phyloP scores from a whole-genome alignment of 176 grass and related monocot species.

The Elymus sibiricus region DNA sequence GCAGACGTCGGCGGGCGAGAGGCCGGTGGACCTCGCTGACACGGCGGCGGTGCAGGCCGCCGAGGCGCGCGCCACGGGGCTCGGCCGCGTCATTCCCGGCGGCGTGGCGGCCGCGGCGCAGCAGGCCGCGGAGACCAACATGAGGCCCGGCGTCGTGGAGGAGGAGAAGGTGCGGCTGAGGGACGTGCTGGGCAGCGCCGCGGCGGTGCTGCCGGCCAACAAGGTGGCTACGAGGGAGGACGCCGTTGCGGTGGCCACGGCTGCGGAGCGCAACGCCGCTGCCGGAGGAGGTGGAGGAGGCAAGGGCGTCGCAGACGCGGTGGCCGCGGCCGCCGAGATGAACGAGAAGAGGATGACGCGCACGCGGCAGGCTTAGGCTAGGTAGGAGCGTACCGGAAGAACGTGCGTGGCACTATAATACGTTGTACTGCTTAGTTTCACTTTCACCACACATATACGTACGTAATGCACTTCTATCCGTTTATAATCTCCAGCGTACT shows the following conservation, averaged over 20 bases:
- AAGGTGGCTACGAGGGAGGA: conserved; percentile 46
- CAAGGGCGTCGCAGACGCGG: neutral
- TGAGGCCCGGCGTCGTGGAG: neutral
- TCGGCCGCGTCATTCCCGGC: neutral
- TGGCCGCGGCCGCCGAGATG: conserved; percentile 37
- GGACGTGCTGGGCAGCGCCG: conserved; percentile 30
- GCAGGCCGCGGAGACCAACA: conserved; percentile 23
- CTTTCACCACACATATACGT: too few species aligned
- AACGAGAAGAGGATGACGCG: conserved; percentile 23
- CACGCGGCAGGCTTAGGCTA: neutral
- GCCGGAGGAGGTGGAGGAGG: neutral
- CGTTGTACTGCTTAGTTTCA: too few species aligned
- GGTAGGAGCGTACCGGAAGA: too few species aligned
- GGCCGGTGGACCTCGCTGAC: neutral
- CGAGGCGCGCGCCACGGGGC: conserved; percentile 39
- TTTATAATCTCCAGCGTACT: too few species aligned
- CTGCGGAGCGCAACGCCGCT: neutral
- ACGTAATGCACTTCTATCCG: too few species aligned
- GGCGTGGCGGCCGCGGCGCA: conserved; percentile 36
- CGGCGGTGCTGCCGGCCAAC: conserved; percentile 13
- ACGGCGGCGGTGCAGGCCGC: conserved; percentile 35
- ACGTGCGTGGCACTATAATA: too few species aligned
- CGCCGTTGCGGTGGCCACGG: conserved; percentile 20
- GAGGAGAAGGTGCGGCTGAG: neutral
- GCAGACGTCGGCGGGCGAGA: neutral